Conservation (phyloP, 768 basidiomycete genomes). For the Serendipita sp. region DNA sequence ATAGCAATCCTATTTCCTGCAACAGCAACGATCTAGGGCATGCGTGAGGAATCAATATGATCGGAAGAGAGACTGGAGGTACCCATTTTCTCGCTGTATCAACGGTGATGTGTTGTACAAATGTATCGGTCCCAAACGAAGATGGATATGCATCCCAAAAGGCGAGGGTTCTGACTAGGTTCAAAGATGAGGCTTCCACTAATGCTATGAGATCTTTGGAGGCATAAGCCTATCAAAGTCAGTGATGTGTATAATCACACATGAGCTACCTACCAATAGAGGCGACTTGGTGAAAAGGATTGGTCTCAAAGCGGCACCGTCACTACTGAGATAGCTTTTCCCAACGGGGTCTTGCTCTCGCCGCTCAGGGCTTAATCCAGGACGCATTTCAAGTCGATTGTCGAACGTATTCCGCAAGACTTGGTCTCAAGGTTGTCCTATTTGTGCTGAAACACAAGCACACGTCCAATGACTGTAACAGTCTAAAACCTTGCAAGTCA, state of each 20-base stretch:
- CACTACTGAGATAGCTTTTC: not conserved
- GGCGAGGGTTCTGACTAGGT: constrained; percentile 51
- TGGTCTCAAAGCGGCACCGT: not conserved
- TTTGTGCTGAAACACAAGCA: too few relatives aligned
- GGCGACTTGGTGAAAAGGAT: not conserved
- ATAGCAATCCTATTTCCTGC: constrained; percentile 51
- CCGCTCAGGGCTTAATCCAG: too few relatives aligned
- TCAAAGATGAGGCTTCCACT: constrained; percentile 51
- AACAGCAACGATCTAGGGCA: constrained; percentile 52
- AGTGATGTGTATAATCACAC: not conserved
- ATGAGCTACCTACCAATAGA: not conserved
- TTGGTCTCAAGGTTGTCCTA: too few relatives aligned
- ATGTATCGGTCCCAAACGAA: constrained; percentile 25
- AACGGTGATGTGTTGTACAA: constrained; percentile 46
- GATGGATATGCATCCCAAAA: constrained; percentile 73
- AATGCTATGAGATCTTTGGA: constrained; percentile 35
- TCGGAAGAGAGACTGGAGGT: constrained; percentile 19
- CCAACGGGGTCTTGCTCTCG: too few relatives aligned
- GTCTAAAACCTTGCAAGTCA: too few relatives aligned
- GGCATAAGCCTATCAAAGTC: constrained; percentile 7
- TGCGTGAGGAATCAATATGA: not conserved
- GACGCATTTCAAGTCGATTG: too few relatives aligned
- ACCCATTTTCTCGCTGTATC: constrained; percentile 74
- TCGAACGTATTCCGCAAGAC: too few relatives aligned
- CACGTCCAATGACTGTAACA: too few relatives aligned